Evolutionary conservation across 2,329 filamentous ascomycete genomes (phyloP).

Genomic region (Tolypocladium guangdongense): DNA sequence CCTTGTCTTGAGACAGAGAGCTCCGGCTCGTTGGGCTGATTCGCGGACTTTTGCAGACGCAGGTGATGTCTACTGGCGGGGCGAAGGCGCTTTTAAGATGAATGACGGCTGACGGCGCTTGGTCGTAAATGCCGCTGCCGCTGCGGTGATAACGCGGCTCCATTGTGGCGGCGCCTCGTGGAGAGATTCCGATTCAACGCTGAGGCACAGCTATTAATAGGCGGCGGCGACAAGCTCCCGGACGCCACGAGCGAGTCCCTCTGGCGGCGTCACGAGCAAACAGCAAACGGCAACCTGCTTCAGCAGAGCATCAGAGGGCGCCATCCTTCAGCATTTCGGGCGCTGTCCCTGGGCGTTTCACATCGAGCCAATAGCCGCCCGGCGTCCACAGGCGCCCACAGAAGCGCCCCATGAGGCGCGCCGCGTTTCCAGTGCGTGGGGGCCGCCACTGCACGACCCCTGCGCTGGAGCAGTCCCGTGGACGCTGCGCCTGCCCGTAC

Average conservation of each 20-base stretch:
- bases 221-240: no score
- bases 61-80: neutral
- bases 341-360: no score
- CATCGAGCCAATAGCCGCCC: no score
- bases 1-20: neutral
- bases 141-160: neutral
- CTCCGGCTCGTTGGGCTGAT: neutral
- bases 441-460: neutral
- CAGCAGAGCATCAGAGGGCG: no score
- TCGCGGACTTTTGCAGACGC: neutral
- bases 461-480: neutral
- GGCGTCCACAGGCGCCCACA: no score
- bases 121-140: neutral
- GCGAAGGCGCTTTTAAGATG: neutral
- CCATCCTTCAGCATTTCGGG: neutral
- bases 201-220: no score
- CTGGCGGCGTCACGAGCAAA: neutral
- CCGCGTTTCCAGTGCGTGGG: neutral
- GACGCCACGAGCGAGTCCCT: no score
- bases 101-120: neutral
- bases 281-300: neutral
- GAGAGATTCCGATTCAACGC: neutral
- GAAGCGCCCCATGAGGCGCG: no score
- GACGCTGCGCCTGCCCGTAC: no score
- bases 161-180: neutral